Percentiles rank a stretch among this genome's conserved stretches.
These are phyloP conservation scores for Wickerhamiella spandovensis DNA, from an alignment of 805 yeast species.

Conservation along the genomic window DNA sequence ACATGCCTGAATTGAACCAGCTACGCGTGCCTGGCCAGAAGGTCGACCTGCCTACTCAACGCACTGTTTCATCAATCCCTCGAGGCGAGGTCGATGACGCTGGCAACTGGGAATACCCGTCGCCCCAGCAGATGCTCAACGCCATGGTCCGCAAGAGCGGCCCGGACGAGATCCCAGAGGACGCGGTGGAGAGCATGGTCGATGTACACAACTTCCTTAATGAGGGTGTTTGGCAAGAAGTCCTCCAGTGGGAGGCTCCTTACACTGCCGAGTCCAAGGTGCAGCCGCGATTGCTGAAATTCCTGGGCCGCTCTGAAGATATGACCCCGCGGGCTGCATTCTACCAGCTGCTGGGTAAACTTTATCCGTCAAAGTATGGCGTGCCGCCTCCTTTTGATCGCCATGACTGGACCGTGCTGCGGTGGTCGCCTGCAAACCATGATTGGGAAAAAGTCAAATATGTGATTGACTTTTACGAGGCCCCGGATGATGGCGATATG, in stretches of 20 bases:
- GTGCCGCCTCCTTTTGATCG: constrained; percentile 89
- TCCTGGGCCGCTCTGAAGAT: constrained; percentile 86
- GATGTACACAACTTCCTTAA: constrained; percentile 90
- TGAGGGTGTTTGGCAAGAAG: constrained; percentile 97
- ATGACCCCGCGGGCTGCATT: constrained; percentile 72
- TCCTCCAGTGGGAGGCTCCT: constrained; percentile 77
- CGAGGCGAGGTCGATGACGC: constrained; percentile 50
- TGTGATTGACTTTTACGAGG: constrained; percentile 92
- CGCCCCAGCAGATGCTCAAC: constrained; percentile 97
- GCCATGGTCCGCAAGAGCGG: constrained; percentile 96
- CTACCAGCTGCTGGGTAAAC: constrained; percentile 48
- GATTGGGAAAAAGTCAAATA: constrained; percentile 68
- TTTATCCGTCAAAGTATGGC: constrained; percentile 61
- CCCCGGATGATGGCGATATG: constrained; percentile 71
- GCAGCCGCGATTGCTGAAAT: constrained; percentile 67
- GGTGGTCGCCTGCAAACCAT: constrained; percentile 27
- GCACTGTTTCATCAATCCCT: constrained; percentile 78
- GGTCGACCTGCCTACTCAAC: constrained; percentile 62
- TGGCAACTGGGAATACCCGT: constrained; percentile 96
- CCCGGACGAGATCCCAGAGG: constrained; percentile 71
- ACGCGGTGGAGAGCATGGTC: constrained; percentile 94
- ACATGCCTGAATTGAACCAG: constrained; percentile 70
- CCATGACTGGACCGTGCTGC: constrained; percentile 94
- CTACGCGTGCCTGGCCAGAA: constrained; percentile 70
- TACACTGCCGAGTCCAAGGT: constrained; percentile 41